Evolutionary conservation across 441 rosid species (phyloP), one percentile per base, ranked within the genome.

Genomic region (Gossypium schwendimanii): DNA sequence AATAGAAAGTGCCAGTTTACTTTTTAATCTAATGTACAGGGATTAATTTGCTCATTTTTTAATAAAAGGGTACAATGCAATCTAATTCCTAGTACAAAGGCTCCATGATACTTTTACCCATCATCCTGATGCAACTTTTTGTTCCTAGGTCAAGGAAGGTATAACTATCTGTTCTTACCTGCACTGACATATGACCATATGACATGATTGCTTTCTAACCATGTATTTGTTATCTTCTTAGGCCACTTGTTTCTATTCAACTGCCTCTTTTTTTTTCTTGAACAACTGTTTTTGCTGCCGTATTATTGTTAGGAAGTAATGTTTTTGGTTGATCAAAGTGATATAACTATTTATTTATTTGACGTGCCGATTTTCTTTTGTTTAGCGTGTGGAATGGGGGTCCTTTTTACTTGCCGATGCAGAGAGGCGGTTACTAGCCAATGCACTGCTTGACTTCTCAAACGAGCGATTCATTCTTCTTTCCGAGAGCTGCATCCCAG

Each of bases 401-500:
- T 84, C 89, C 0, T 79, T 87, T 41, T 74, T 79, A 52, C 71
- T 93, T 76, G 78, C 88, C 47, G 98, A 91, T 58, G 99, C 98
- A 0, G 98, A 95, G 82, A 89, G 85, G 81, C 92, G 99, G 39
- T 93, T 95, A 57, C 84, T 92, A 21, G 91, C 97, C 31, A 95
- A 95, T 63, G 98, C 98, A 39, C 75, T 95, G 67, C 88, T 92
- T 41, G 97, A 95, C 76, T 84, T 89, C 71, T 87, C 97, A 2
- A 95, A 95, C 17, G 96, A 95, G 68, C 87, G 98, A 68, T 95
- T 95, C 71, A 75, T 92, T 75, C 96, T 94, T 59, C 92, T 94
- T 39, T 94, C 98, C 0, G 99, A 94, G 81, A 91, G 96, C 81
- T 94, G 99, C 82, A 91, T 94, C 79, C 99, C 99, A 0, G 76